Evolutionary conservation across 1,284 basidiomycete genomes (phyloP), one percentile per base, ranked within the genome.

Genomic region (Prillingera fragicola): DNA sequence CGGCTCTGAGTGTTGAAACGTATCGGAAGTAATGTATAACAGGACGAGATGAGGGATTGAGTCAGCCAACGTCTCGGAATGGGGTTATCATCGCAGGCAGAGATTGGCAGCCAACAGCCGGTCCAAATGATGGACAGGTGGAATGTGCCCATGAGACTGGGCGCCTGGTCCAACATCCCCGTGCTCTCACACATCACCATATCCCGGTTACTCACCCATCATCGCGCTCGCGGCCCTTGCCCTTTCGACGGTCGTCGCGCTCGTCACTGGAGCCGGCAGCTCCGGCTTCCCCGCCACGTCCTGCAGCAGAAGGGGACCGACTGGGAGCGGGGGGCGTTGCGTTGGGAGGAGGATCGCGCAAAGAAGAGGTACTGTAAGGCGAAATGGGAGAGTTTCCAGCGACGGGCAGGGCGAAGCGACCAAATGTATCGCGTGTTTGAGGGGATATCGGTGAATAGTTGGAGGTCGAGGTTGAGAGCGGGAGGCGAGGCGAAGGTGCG

Each of bases 291-390:
- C 40, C 41, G 26, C 44, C 31, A 3, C 26, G 35, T n/a, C 39
- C 38, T 7, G 42, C 22, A 13, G 38, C 35, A 12, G 52, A 53
- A 0, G 50, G 52, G 4, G 57, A 57, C 10, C 54, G 36, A 34
- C 55, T 58, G 17, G 34, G 45, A 9, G 51, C 59, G 12, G 57
- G 49, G 19, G 56, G 54, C 24, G 55, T 56, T 9, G 57, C 52
- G 32, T 55, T 48, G 25, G 50, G 58, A 9, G 52, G 55, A 8
- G 58, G 58, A 38, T 64, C 60, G 28, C 58, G 52, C 8, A 62
- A 48, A 21, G 56, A 56, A 13, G 62, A 62, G 4, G 60, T 62
- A 31, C 60, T 62, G 55, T 50, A 18, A 2, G 38, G 24, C 13
- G 43, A 36, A 10, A 34, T 17, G n/a, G 26, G 2, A 18, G 44